These are phyloP conservation scores for Spathaspora boniae DNA, from an alignment of 805 yeast genomes.

Conservation along the genomic window DNA sequence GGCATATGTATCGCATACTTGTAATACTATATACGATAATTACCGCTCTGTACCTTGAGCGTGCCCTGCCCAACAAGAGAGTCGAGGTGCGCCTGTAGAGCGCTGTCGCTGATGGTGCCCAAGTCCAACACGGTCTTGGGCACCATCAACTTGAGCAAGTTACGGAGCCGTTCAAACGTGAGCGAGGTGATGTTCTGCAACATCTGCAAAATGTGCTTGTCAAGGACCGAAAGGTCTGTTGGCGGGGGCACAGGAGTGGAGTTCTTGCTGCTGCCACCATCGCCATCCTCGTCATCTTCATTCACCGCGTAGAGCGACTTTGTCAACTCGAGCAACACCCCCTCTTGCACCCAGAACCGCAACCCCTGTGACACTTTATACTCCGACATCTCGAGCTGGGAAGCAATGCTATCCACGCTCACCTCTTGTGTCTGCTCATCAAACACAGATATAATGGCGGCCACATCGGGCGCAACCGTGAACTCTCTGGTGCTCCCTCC, in stretches of 20 bases:
- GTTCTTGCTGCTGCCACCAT: neutral
- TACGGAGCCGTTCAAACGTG: constrained; percentile 47
- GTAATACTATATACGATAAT: constrained; percentile 24
- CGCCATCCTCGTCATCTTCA: constrained; percentile 22
- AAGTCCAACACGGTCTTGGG: constrained; percentile 45
- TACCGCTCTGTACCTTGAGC: constrained; percentile 30
- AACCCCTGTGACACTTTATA: constrained; percentile 35
- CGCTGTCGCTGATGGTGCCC: constrained; percentile 33
- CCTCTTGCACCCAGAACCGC: constrained; percentile 62
- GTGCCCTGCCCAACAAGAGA: constrained; percentile 43
- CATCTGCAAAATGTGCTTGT: constrained; percentile 54
- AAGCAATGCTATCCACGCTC: constrained; percentile 29
- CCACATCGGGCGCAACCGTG: constrained; percentile 66
- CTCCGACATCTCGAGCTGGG: constrained; percentile 40
- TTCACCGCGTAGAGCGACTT: constrained; percentile 33
- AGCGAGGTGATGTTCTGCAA: constrained; percentile 52
- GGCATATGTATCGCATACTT: neutral
- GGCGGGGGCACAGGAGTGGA: neutral
- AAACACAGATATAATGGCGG: constrained; percentile 57
- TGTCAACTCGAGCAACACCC: constrained; percentile 44
- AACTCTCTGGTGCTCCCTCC: constrained; percentile 35
- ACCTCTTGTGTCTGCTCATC: constrained; percentile 29
- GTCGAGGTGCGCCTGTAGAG: constrained; percentile 40
- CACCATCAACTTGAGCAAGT: constrained; percentile 51
- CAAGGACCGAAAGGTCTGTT: neutral